Evolutionary conservation across 306 rosid species (phyloP).

Genomic region (Fagus crenata): DNA sequence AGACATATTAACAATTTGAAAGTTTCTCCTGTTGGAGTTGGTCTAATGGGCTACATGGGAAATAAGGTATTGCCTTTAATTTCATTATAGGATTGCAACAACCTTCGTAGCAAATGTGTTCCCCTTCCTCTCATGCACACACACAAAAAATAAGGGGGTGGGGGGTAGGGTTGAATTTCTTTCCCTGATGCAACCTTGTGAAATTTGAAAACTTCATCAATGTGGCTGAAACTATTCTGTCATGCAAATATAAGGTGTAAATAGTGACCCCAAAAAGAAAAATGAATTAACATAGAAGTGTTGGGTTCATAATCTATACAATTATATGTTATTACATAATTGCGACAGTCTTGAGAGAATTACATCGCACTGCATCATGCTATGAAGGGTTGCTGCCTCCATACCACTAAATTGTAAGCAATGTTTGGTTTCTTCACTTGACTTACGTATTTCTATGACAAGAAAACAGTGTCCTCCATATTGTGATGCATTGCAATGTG

Average conservation of each 20-base stretch:
- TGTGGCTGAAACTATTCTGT: slow-evolving; percentile 4
- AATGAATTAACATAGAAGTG: background rate
- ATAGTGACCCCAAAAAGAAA: background rate
- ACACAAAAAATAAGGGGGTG: background rate
- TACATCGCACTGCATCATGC: slow-evolving; percentile 23
- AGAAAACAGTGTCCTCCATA: slow-evolving; percentile 7
- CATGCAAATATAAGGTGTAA: too few relatives aligned
- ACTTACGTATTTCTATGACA: background rate
- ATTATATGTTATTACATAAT: background rate
- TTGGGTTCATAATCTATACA: slow-evolving; percentile 4
- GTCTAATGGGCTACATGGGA: slow-evolving; percentile 99
- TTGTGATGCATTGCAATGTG: slow-evolving; percentile 22
- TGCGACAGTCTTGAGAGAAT: background rate
- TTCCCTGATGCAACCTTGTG: slow-evolving; percentile 8
- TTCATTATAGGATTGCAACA: slow-evolving; percentile 21
- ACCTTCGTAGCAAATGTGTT: slow-evolving; percentile 4
- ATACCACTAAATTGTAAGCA: background rate
- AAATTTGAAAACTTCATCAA: background rate
- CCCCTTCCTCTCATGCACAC: background rate
- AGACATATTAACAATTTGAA: slow-evolving; percentile 79
- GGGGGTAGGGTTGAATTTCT: background rate
- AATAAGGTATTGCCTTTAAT: slow-evolving; percentile 66
- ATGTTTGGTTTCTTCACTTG: background rate
- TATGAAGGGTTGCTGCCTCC: slow-evolving; percentile 14
- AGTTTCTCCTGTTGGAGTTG: slow-evolving; percentile 94